Percentiles rank a stretch among this genome's conserved stretches.
These are phyloP conservation scores for Lactarius pseudohatsudake DNA, from an alignment of 768 basidiomycete genomes.

Conservation along the genomic window DNA sequence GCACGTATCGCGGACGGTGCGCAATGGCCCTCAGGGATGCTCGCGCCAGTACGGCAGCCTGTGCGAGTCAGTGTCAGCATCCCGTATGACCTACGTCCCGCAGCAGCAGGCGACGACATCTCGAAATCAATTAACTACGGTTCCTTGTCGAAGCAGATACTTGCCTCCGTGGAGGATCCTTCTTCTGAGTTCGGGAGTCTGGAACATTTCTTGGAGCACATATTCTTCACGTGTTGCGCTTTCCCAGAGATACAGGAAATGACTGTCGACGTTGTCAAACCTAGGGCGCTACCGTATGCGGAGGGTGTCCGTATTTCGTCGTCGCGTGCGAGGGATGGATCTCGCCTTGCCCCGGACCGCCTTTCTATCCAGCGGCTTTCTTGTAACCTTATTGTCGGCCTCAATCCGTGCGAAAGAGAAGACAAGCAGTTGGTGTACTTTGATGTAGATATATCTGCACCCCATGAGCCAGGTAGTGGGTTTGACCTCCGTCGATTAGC, in stretches of 20 bases:
- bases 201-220: slow-evolving; percentile 45
- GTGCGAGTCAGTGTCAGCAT: slow-evolving; percentile 54
- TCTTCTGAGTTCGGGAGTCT: slow-evolving; percentile 41
- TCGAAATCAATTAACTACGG: slow-evolving; percentile 66
- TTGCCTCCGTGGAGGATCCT: slow-evolving; percentile 31
- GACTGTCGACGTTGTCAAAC: slow-evolving; percentile 46
- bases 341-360: slow-evolving; percentile 24
- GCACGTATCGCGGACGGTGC: slow-evolving; percentile 45
- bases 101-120: slow-evolving; percentile 56
- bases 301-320: slow-evolving; percentile 45
- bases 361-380: slow-evolving; percentile 43
- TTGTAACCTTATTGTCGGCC: slow-evolving; percentile 60
- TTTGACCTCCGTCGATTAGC: slow-evolving; percentile 47
- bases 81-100: slow-evolving; percentile 46
- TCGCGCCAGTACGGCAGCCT: slow-evolving; percentile 46
- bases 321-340: slow-evolving; percentile 32
- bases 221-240: slow-evolving; percentile 41
- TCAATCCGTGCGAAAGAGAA: slow-evolving; percentile 63
- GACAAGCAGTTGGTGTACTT: slow-evolving; percentile 61
- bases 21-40: slow-evolving; percentile 43
- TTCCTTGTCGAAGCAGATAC: slow-evolving; percentile 40
- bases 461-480: slow-evolving; percentile 13
- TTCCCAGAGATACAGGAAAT: slow-evolving; percentile 41
- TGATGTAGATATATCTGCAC: slow-evolving; percentile 44
- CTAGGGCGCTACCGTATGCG: slow-evolving; percentile 54